Evolutionary conservation across 1,139 yeast species (phyloP), one percentile per base, ranked within the genome.

Genomic region (Lodderomyces metapsilosis): DNA sequence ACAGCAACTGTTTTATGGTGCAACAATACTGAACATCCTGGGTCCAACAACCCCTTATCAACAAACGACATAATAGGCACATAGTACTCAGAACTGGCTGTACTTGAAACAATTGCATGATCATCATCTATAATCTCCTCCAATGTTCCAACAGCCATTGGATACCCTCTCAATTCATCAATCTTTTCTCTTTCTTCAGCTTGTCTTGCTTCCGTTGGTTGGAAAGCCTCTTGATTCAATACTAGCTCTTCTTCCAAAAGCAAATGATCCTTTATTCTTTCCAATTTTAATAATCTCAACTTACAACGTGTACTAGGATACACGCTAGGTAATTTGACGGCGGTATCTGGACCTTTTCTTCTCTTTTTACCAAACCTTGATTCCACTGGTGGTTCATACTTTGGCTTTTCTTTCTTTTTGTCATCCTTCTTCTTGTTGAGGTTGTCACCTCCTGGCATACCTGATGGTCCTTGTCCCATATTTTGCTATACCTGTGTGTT

Each of bases 121-220:
- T 92, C 98, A 63, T 92, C 98, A 61, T 92, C 98, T 53, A 92
- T 88, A 46, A 94, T 87, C 68, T 92, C 99, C 61, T 92, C 98
- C 57, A 92, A 74, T 3, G 96, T 89, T 37, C 99, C 99, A 46
- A 94, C 88, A 33, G 96, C 84, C 88, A 92, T 85, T 43, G 99
- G 99, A 36, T 89, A 82, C 9, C 99, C 98, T 64, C 98, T 81
- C 59, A 92, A 80, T 54, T 91, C 97, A 58, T 92, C 98, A 44
- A 94, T 86, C 64, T 91, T 89, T 54, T 88, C 91, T 55, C 96
- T 77, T 64, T 92, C 99, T 62, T 92, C 98, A 16, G 88, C 95
- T 59, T 91, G 96, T 67, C 88, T 88, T 57, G 95, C 96, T 64
- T 92, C 98, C 37, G 95, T 88, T 11, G 98, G 98, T 59, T 91